A percentile compares a stretch with the other conserved stretches of the same genome.
These are phyloP conservation scores for Colletotrichum sp. DNA, from an alignment of 2,329 filamentous ascomycete species.

Conservation along the genomic window DNA sequence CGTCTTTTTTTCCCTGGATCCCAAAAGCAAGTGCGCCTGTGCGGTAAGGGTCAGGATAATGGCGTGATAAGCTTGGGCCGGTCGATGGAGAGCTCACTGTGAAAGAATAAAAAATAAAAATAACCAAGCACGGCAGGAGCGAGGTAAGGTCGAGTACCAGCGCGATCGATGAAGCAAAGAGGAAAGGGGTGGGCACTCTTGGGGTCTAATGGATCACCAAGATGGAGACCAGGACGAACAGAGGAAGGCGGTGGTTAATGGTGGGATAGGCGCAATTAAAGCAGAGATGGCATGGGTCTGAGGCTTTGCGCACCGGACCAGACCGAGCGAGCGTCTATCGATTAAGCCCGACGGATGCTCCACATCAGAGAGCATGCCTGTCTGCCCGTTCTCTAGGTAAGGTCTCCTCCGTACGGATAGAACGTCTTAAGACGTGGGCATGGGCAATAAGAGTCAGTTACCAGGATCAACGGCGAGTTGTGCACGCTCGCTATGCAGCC, in stretches of 20 bases:
- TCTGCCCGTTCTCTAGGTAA: neutral
- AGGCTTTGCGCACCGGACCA: constrained; percentile 16
- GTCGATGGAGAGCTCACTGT: neutral
- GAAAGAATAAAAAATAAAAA: too few species aligned
- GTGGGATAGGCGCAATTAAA: constrained; percentile 20
- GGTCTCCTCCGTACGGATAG: neutral
- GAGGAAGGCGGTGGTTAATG: neutral
- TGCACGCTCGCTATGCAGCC: neutral
- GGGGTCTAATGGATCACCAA: constrained; percentile 14
- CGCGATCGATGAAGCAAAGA: neutral
- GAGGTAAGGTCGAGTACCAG: neutral
- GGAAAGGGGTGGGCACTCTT: neutral
- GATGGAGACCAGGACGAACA: constrained; percentile 8
- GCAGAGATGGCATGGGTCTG: constrained; percentile 11
- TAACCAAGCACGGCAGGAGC: neutral
- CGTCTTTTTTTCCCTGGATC: neutral
- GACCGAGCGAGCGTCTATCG: constrained; percentile 18
- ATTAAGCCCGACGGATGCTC: neutral
- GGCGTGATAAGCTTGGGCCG: neutral
- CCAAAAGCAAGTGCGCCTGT: neutral
- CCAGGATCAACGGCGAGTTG: constrained; percentile 15
- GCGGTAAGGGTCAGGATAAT: neutral
- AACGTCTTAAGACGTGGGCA: neutral
- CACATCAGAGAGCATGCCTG: constrained; percentile 13
- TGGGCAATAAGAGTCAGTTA: constrained; percentile 3